These are phyloP conservation scores for Exobasidium rhododendri DNA, from an alignment of 1,284 basidiomycete genomes.

Conservation along the genomic window DNA sequence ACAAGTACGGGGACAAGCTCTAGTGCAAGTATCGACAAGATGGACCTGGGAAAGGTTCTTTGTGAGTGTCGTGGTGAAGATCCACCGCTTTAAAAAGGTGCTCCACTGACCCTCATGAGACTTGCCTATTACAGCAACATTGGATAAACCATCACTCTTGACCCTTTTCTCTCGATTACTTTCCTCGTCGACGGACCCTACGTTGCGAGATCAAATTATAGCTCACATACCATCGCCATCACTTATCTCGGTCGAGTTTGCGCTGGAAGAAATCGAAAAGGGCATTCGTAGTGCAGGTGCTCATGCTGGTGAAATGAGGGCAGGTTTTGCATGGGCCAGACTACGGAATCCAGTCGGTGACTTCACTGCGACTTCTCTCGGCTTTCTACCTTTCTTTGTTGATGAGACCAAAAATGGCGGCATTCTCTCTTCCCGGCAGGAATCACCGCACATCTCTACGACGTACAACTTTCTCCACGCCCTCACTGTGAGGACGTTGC, in stretches of 20 bases:
- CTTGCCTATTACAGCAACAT: constrained; percentile 18
- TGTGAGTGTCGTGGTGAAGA: constrained; percentile 15
- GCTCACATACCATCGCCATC: constrained; percentile 45
- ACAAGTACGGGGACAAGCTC: neutral
- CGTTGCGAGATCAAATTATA: constrained; percentile 37
- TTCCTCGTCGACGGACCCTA: constrained; percentile 26
- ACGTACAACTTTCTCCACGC: constrained; percentile 39
- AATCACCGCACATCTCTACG: constrained; percentile 39
- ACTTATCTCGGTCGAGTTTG: constrained; percentile 32
- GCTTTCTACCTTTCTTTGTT: constrained; percentile 42
- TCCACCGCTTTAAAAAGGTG: neutral
- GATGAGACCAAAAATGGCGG: constrained; percentile 22
- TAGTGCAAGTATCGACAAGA: neutral
- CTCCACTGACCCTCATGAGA: neutral
- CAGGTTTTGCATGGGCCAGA: constrained; percentile 45
- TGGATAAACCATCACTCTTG: constrained; percentile 45
- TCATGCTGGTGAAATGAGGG: constrained; percentile 22
- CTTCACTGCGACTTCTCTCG: constrained; percentile 30
- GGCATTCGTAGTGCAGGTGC: neutral
- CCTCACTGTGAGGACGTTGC: constrained; percentile 37
- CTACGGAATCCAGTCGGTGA: constrained; percentile 36
- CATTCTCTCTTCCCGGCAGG: constrained; percentile 13
- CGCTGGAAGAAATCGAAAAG: constrained; percentile 36
- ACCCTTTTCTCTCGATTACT: constrained; percentile 39
- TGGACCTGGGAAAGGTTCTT: constrained; percentile 42